Base-by-base conservation (phyloP, 179 eudicot species). In the Spinacia oleracea region DNA sequence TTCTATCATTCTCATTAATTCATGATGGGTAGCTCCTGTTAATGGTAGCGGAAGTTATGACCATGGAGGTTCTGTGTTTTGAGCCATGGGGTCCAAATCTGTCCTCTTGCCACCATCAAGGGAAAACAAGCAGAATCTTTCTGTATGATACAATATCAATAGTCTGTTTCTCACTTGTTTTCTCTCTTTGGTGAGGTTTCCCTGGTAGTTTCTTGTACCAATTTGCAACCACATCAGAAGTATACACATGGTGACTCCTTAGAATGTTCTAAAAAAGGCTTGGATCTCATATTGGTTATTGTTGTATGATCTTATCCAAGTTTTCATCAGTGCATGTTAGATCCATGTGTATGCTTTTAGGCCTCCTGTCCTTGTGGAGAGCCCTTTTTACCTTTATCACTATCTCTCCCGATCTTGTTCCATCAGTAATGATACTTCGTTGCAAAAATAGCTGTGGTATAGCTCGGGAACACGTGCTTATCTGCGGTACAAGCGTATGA, bases 401-500 rank as follows among this genome's bases (percentile, higher is more conserved):
- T 10, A 29, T 62, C 64, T 25, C 20, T 20, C 46, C 32, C n/a
- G 15, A 31, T 58, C 2, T 50, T 62, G 53, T 63, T 20, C 35
- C 0, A 42, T 71, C 65, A 2, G 48, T 55, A 68, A 65, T 63
- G 14, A 56, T 50, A 66, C 25, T 21, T 81, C 21, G 76, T 67
- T 63, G 45, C 16, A 50, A 81, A 77, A 74, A 69, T 82, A 96
- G 99, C 81, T 74, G 78, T 91, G 79, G 92, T 87, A 56, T 86
- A 90, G 84, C 85, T 93, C 82, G 92, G 91, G 77, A 83, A 93
- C 56, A 82, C 80, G 81, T 93, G 99, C 81, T 70, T 90, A 86
- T 97, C 92, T 76, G 94, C 91, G 25, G 94, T 93, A 66, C 86
- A 89, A 89, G 90, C 92, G 46, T 91, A 91, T 83, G 99, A 96